Evolutionary conservation across 2,329 filamentous ascomycete genomes (phyloP), one percentile per base, ranked within the genome.

Genomic region (Aspergillus luchuensis): DNA sequence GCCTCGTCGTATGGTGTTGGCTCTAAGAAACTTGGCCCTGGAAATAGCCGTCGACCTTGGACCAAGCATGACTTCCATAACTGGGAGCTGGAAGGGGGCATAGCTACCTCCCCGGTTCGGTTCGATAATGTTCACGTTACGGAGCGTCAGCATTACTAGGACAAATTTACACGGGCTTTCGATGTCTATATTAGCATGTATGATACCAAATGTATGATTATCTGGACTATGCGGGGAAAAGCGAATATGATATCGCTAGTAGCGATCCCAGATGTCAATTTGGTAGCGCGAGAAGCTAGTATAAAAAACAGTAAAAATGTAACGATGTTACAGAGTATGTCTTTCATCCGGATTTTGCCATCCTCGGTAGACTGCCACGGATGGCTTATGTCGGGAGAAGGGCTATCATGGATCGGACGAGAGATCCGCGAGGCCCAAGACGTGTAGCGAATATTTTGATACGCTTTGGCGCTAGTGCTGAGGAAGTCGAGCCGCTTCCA

Each of bases 1-100:
- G 76, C 86, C n/a, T 84, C 74, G 23, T 64, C 70, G 74, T 63
- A 75, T 73, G 72, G 78, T 54, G 63, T 75, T 77, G 69, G 76
- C 57, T 55, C 74, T 68, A 28, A 73, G 69, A 49, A 72, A 69
- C 64, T 69, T 11, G 60, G 59, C 7, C 47, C 19, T 28, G 58
- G 56, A 39, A 47, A 53, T 6, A 38, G 52, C 8, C 30, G 55
- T 23, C 58, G 57, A 8, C 65, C 67, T 3, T 70, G 67, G 69
- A 68, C 67, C 66, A 59, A 57, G 19, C 65, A 60, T 28, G 39
- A 64, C 43, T 67, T 63, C 41, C 21, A 43, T n/a, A 49, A 63
- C 11, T 75, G 72, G 72, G 64, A 67, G 7, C 52, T 75, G 43
- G 64, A 71, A 61, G 71, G 73, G 17, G 74, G 74, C 28, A 69